Evolutionary conservation across 148 eudicot genomes (phyloP), one percentile per base, ranked within the genome.

Genomic region (Fagopyrum esculentum): DNA sequence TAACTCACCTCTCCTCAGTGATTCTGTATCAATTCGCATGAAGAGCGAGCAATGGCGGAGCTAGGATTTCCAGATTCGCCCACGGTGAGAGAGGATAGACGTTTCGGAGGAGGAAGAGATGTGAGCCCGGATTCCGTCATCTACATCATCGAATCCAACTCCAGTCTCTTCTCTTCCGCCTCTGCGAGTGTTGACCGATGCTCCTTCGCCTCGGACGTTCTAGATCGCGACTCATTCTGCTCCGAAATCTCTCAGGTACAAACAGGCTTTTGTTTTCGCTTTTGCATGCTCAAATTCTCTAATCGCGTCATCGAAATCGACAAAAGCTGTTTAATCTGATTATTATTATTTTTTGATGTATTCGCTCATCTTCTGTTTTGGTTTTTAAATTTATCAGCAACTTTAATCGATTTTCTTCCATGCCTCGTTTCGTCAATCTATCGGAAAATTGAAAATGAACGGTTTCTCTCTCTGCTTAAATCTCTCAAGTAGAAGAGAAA

Each of bases 71-170:
- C 71, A 29, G 79, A 75, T 35, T 54, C 57, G 54, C 60, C 76
- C 16, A 82, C 69, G 22, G 19, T 16, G 66, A 45, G 40, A 74
- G 50, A 13, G 52, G 73, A 75, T 8, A 52, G 44, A 19, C 76
- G 83, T 35, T 35, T 35, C 45, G 57, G 52, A 51, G 35, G 26
- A 22, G 26, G 77, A 44, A 84, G 90, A 16, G 90, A 88, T 75
- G 6, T 76, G 1, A 91, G 95, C 81, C 91, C 97, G 16, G 87
- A 94, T 78, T 94, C 97, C 1, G 88, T 91, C 3, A 87, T 90
- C 64, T 76, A 81, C 72, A 77, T 88, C 1, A 76, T 40, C 22
- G 89, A 87, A 8, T 82, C 97, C 30, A 81, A 85, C 70, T 80
- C 84, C 83, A 84, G 87, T 54, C 81, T 93, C 73, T 87, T 87